These are phyloP conservation scores for Trichoderma aggressivum DNA, from an alignment of 2,329 filamentous ascomycete species.

Conservation along the genomic window DNA sequence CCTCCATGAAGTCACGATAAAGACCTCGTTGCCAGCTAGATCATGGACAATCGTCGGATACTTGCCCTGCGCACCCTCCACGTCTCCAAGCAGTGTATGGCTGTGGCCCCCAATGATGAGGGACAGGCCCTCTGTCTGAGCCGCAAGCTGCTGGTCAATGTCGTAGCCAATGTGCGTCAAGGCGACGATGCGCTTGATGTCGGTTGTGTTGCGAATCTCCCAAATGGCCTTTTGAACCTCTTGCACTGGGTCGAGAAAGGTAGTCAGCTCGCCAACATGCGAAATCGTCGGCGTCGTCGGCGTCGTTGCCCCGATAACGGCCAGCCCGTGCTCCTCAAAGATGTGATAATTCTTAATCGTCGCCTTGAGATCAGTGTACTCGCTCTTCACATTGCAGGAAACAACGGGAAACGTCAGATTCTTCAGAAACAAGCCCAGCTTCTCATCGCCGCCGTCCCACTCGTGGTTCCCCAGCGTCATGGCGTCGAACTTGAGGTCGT, in stretches of 20 bases:
- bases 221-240: constrained; percentile 61
- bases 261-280: constrained; percentile 54
- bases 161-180: constrained; percentile 67
- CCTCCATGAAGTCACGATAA: constrained; percentile 64
- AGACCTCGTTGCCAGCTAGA: constrained; percentile 61
- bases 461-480: constrained; percentile 69
- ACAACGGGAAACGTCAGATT: constrained; percentile 65
- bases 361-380: constrained; percentile 55
- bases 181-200: constrained; percentile 62
- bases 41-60: constrained; percentile 64
- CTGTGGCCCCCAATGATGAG: constrained; percentile 64
- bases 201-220: constrained; percentile 57
- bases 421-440: constrained; percentile 57
- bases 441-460: constrained; percentile 62
- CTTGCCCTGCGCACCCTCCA: constrained; percentile 54
- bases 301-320: constrained; percentile 63
- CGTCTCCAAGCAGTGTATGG: constrained; percentile 58
- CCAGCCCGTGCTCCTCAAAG: constrained; percentile 58
- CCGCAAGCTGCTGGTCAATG: constrained; percentile 58
- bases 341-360: constrained; percentile 65
- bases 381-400: constrained; percentile 61
- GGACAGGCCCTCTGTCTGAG: constrained; percentile 59
- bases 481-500: constrained; percentile 62
- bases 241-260: constrained; percentile 54
- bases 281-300: constrained; percentile 57